These are phyloP conservation scores for Annona cherimola DNA, from an alignment of 164 flowering plant species.

Conservation along the genomic window DNA sequence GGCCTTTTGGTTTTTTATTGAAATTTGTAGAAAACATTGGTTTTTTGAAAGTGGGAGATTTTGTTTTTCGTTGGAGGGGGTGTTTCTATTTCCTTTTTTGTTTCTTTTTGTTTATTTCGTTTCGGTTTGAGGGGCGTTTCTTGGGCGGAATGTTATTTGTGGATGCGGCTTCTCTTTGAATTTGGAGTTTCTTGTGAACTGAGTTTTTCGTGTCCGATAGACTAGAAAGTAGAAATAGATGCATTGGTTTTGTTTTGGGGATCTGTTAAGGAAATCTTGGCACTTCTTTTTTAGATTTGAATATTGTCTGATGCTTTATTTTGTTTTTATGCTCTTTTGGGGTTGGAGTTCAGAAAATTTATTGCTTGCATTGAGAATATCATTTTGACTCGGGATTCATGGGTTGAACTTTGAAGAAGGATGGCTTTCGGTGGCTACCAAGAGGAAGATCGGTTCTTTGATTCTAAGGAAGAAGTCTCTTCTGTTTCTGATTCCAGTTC, in stretches of 20 bases:
- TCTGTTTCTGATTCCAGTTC: constrained; percentile 47
- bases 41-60: neutral
- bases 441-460: constrained; percentile 54
- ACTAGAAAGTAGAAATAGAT: constrained; percentile 49
- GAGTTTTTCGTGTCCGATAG: neutral
- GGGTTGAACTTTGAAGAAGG: constrained; percentile 12
- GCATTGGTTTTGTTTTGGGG: constrained; percentile 56
- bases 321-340: neutral
- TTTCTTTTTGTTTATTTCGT: neutral
- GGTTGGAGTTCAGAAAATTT: neutral
- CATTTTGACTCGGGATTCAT: constrained; percentile 3
- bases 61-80: constrained; percentile 7
- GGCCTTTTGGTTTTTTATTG: neutral
- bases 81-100: neutral
- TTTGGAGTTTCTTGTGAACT: constrained; percentile 14
- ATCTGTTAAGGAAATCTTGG: constrained; percentile 39
- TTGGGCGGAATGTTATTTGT: constrained; percentile 11
- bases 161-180: constrained; percentile 8
- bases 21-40: constrained; percentile 2
- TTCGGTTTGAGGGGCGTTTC: constrained; percentile 13
- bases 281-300: constrained; percentile 6
- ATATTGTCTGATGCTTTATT: neutral
- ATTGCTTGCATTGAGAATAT: constrained; percentile 7
- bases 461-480: constrained; percentile 51
- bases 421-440: constrained; percentile 17